These are phyloP conservation scores for Hericium coralloides DNA, from an alignment of 768 basidiomycete genomes.

Conservation along the genomic window DNA sequence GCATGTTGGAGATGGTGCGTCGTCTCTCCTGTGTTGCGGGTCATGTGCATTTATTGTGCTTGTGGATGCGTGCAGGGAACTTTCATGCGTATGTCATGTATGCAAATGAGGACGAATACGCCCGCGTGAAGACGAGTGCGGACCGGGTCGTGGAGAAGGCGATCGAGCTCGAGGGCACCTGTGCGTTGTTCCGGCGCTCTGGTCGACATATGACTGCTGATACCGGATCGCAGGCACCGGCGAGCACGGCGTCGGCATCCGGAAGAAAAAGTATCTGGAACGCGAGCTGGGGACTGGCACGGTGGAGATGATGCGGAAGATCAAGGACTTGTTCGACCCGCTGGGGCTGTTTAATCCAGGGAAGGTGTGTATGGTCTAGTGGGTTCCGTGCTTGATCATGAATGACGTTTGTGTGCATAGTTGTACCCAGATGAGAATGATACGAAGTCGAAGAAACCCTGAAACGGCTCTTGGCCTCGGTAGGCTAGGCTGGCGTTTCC, in stretches of 20 bases:
- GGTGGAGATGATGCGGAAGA: constrained; percentile 72
- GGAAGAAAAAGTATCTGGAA: constrained; percentile 74
- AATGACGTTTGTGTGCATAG: not conserved
- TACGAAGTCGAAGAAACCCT: too few relatives aligned
- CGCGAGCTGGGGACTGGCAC: constrained; percentile 79
- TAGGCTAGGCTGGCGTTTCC: too few relatives aligned
- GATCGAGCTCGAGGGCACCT: constrained; percentile 68
- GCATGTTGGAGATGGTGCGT: constrained; percentile 33
- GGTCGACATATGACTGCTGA: not conserved
- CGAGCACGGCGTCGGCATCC: constrained; percentile 83
- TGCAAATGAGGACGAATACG: constrained; percentile 47
- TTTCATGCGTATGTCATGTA: constrained; percentile 51
- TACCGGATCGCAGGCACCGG: constrained; percentile 47
- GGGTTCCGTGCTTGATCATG: not conserved
- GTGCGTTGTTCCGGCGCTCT: constrained; percentile 28
- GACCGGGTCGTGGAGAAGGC: constrained; percentile 68
- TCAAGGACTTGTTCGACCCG: constrained; percentile 77
- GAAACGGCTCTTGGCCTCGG: too few relatives aligned
- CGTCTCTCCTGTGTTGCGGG: not conserved
- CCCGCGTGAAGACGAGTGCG: constrained; percentile 45
- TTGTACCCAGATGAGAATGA: not conserved
- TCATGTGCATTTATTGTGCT: too few relatives aligned
- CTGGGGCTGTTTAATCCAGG: constrained; percentile 80
- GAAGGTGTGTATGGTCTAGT: constrained; percentile 29
- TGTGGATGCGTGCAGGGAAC: constrained; percentile 27